Evolutionary conservation across 441 rosid species (phyloP).

Genomic region (Biscutella auriculata): DNA sequence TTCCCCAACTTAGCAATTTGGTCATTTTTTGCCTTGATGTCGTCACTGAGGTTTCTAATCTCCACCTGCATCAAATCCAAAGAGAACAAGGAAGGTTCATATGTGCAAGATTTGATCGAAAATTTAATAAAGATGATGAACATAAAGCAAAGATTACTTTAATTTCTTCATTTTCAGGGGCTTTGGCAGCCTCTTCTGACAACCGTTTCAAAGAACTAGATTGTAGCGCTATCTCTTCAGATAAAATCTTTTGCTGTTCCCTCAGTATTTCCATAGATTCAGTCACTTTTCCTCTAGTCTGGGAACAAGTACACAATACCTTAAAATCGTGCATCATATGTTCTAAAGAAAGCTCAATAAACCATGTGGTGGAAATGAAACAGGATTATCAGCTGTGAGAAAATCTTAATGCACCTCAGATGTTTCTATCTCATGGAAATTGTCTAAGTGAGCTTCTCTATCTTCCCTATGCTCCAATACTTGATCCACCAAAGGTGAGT

Average conservation of each 20-base stretch:
- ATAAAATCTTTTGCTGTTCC: constrained; percentile 83
- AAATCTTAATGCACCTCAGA: constrained; percentile 43
- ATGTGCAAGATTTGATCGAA: constrained; percentile 12
- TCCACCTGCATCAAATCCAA: constrained; percentile 41
- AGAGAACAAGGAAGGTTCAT: constrained; percentile 16
- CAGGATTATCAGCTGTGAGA: not conserved
- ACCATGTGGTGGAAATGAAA: not conserved
- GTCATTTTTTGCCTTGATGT: constrained; percentile 62
- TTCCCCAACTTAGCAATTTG: constrained; percentile 69
- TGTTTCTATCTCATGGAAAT: constrained; percentile 61
- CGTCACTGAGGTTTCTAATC: constrained; percentile 49
- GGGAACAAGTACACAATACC: constrained; percentile 18
- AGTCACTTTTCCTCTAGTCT: constrained; percentile 63
- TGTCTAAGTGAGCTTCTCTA: constrained; percentile 50
- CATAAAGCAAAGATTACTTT: constrained; percentile 31
- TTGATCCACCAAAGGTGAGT: constrained; percentile 56
- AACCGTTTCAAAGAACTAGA: constrained; percentile 63
- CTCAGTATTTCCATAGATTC: constrained; percentile 77
- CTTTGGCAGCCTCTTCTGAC: constrained; percentile 64
- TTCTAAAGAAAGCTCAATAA: not conserved
- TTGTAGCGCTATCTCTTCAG: constrained; percentile 75
- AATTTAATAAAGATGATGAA: constrained; percentile 10
- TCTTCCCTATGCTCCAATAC: constrained; percentile 53
- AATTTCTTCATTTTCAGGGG: constrained; percentile 55
- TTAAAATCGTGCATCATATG: not conserved